Base-by-base conservation (phyloP, 2,329 filamentous ascomycete genomes). In the Pseudogymnoascus verrucosus region DNA sequence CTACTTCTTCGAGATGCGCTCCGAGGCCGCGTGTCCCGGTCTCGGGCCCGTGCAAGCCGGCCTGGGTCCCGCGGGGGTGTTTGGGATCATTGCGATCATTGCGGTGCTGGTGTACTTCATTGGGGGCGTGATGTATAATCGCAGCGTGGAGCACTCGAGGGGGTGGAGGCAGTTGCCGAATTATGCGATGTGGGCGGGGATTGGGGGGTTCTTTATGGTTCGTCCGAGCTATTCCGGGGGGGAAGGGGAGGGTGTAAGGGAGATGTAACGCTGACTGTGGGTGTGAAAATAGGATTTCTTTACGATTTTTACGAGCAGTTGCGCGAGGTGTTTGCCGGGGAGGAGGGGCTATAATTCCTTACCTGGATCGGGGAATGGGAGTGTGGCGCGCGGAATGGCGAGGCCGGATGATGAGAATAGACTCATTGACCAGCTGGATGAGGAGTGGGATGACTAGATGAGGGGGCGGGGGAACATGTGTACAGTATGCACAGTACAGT, bases 111-210 rank as follows among this genome's bases (percentile, higher is more conserved):
- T 95, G 21, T 99, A 99, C 76, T 80, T 96, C 63, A 83, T 96
- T 39, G 95, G 95, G 69, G 95, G 95, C 71, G 89, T 96, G 70
- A 92, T 96, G 67, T 99, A 98, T 79, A 93, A 97, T 76, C 86
- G 95, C 65, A 96, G 91, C 34, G 93, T 99, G 64, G 89, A 93
- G 77, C 91, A 99, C 74, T 92, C 96, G 70, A 84, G 95, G 66
- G 95, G 95, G 59, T 98, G 93, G 95, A 86, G 90, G 69, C 95
- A 99, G 76, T 79, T 97, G 69, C 95, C 95, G 62, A 98, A 99
- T 78, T 97, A 95, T 78, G 87, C 85, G 69, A 84, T 97, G 69
- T 99, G 95, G 95, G 87, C 91, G 31, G 89, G 91, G 63, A 90
- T 97, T 66, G 87, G 90, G 77, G 86, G 83, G 69, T 96, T 96